Conservation (phyloP, 768 basidiomycete genomes). For the Rhodotorula graminis region DNA sequence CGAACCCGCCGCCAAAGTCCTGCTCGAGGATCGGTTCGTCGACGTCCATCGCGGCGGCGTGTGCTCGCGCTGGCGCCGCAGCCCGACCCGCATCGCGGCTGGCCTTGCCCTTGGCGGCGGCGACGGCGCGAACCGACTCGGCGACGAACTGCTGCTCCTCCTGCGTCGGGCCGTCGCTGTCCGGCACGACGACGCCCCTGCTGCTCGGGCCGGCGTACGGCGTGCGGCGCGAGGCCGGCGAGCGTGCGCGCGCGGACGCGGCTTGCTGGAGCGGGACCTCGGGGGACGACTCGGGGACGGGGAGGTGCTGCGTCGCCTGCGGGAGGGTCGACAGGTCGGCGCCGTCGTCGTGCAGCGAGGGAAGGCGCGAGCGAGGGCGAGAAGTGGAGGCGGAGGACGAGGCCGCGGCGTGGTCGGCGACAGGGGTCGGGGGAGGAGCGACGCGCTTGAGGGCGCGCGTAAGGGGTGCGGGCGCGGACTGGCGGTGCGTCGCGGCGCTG, state of each 20-base stretch:
- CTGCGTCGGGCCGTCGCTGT: constrained; percentile 52
- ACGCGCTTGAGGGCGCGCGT: constrained; percentile 9
- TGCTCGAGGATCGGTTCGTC: background rate
- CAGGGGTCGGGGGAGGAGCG: constrained; percentile 10
- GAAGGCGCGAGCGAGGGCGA: background rate
- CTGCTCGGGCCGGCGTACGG: background rate
- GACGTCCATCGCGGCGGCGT: background rate
- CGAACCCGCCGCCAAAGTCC: constrained; percentile 1
- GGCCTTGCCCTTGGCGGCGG: background rate
- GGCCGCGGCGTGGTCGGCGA: background rate
- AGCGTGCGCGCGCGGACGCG: background rate
- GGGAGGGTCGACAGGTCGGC: background rate
- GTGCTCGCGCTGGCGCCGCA: background rate
- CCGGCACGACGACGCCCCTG: constrained; percentile 5
- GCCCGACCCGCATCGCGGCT: too few relatives aligned
- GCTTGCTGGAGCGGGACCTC: background rate
- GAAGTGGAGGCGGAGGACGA: background rate
- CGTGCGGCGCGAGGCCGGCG: background rate
- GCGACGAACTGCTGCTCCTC: background rate
- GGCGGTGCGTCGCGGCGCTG: background rate
- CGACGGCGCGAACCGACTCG: background rate
- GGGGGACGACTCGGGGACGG: background rate
- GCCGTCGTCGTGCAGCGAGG: background rate
- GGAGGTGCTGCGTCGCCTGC: background rate
- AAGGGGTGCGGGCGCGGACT: background rate